Evolutionary conservation across 2,329 filamentous ascomycete species (phyloP).

Genomic region (Calycina herbarum): DNA sequence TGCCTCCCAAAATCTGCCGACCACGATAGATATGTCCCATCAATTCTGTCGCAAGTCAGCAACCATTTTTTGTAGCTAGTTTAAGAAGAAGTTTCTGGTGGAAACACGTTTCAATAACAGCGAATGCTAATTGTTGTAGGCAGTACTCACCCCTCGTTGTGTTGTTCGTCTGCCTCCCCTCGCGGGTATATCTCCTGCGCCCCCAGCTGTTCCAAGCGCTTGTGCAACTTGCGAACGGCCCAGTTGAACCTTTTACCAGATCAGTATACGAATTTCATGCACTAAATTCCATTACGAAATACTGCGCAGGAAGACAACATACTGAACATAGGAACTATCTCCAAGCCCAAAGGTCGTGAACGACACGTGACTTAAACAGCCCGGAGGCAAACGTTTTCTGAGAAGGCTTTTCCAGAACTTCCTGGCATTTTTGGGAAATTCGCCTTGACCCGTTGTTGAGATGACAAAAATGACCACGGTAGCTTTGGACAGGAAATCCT

Average conservation of each 20-base stretch:
- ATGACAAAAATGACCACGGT: constrained; percentile 74
- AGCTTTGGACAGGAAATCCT: constrained; percentile 53
- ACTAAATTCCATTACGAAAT: neutral
- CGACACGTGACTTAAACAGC: constrained; percentile 64
- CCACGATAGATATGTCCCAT: constrained; percentile 82
- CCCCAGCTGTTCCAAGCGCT: constrained; percentile 79
- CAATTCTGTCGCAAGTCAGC: constrained; percentile 57
- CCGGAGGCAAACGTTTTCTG: constrained; percentile 71
- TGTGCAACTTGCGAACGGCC: constrained; percentile 84
- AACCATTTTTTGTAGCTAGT: neutral
- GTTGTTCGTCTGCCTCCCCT: constrained; percentile 91
- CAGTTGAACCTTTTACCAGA: constrained; percentile 73
- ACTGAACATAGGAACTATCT: constrained; percentile 93
- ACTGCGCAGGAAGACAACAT: constrained; percentile 37
- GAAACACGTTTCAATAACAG: constrained; percentile 1
- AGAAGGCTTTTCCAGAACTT: constrained; percentile 84
- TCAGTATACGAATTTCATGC: constrained; percentile 12
- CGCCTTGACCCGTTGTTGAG: constrained; percentile 93
- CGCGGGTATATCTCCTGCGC: constrained; percentile 72
- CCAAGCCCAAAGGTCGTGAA: constrained; percentile 91
- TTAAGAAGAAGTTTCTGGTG: neutral
- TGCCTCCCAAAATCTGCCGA: constrained; percentile 63
- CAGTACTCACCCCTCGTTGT: constrained; percentile 77
- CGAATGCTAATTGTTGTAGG: neutral
- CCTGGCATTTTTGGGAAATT: constrained; percentile 81